These are phyloP conservation scores for Grosmannia huntii DNA, from an alignment of 2,329 filamentous ascomycete genomes.

Conservation along the genomic window DNA sequence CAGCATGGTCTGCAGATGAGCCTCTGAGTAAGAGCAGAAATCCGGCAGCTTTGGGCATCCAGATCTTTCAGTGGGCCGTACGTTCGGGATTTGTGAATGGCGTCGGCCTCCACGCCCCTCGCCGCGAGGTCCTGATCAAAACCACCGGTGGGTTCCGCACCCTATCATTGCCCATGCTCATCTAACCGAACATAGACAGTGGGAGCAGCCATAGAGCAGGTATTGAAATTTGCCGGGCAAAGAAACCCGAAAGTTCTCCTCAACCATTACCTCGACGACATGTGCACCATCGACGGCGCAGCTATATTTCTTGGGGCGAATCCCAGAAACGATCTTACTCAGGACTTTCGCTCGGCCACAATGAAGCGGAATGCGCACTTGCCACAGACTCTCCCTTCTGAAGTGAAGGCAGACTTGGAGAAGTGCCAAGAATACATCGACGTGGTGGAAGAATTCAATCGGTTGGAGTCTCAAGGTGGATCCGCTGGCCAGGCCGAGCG, in stretches of 20 bases:
- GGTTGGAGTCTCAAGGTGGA: too few relatives aligned
- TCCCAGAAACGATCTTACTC: not conserved
- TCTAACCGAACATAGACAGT: conserved; percentile 1
- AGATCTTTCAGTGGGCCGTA: not conserved
- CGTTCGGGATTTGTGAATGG: not conserved
- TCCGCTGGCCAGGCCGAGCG: too few relatives aligned
- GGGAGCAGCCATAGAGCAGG: not conserved
- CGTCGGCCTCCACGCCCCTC: not conserved
- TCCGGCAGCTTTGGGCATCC: not conserved
- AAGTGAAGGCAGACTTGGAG: not conserved
- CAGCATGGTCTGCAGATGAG: not conserved
- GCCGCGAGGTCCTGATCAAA: not conserved
- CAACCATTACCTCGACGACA: conserved; percentile 1
- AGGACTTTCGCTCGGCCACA: conserved; percentile 1
- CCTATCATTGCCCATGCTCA: not conserved
- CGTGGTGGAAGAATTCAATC: too few relatives aligned
- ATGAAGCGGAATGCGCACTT: not conserved
- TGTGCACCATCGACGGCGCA: not conserved
- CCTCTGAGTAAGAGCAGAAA: not conserved
- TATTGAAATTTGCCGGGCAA: conserved; percentile 1
- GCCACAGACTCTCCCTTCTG: not conserved
- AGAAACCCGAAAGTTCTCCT: conserved; percentile 1
- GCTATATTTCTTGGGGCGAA: conserved; percentile 1
- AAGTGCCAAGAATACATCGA: not conserved
- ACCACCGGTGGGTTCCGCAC: not conserved